Percentiles rank a stretch among this genome's conserved stretches.
Conservation (phyloP, 495 filamentous ascomycete species). For the Cercophora sp. region DNA sequence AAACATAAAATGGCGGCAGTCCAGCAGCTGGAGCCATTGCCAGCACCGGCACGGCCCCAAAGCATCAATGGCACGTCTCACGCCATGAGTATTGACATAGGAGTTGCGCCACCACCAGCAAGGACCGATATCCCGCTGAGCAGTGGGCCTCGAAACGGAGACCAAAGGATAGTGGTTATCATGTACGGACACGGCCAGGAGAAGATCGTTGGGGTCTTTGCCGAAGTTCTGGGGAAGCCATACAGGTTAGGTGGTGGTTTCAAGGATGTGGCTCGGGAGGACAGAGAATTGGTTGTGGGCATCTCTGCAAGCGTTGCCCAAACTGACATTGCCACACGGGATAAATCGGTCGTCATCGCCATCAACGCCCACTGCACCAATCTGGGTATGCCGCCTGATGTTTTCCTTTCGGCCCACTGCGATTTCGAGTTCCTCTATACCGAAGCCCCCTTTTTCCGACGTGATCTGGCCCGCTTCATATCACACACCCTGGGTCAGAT, state of each 20-base stretch:
- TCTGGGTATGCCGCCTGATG: conserved; percentile 61
- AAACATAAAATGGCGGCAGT: conserved; percentile 24
- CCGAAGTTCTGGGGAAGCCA: conserved; percentile 65
- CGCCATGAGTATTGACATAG: conserved; percentile 26
- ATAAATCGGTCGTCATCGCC: conserved; percentile 50
- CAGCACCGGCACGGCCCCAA: conserved; percentile 32
- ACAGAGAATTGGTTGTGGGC: conserved; percentile 55
- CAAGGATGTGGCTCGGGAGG: conserved; percentile 43
- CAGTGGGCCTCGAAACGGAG: conserved; percentile 39
- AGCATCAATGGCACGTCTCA: conserved; percentile 24
- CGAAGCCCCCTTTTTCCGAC: conserved; percentile 62
- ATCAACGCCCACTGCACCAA: conserved; percentile 74
- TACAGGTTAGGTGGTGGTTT: conserved; percentile 54
- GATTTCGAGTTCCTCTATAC: conserved; percentile 84
- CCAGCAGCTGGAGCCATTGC: conserved; percentile 35
- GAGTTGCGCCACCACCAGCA: conserved; percentile 20
- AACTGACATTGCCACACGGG: conserved; percentile 45
- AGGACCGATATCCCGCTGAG: conserved; percentile 26
- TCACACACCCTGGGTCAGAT: conserved; percentile 73
- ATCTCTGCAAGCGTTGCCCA: conserved; percentile 51
- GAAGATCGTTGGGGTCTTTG: conserved; percentile 61
- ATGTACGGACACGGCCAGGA: conserved; percentile 59
- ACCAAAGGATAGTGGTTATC: conserved; percentile 55
- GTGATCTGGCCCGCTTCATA: conserved; percentile 71
- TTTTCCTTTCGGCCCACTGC: conserved; percentile 57